Evolutionary conservation across 495 filamentous ascomycete species (phyloP).

Genomic region (Lepidopterella palustris): DNA sequence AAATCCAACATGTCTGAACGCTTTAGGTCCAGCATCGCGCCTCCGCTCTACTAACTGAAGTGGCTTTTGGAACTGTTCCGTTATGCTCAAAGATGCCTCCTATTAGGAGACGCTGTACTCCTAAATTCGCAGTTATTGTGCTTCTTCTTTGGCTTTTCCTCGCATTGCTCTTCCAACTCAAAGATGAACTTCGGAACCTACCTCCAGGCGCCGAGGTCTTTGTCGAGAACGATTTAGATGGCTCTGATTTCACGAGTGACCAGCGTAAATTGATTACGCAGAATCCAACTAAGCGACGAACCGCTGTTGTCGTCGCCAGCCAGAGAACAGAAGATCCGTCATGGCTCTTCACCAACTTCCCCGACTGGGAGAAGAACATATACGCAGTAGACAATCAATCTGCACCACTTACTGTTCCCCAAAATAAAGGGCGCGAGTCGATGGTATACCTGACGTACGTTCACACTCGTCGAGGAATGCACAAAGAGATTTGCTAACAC

Average conservation of each 20-base stretch:
- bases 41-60: too few species aligned
- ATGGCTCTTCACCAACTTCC: slow-evolving; percentile 29
- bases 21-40: too few species aligned
- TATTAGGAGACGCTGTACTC: neutral
- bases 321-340: slow-evolving; percentile 17
- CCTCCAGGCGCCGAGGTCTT: neutral
- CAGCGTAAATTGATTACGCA: neutral
- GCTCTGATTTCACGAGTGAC: neutral
- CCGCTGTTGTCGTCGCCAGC: slow-evolving; percentile 27
- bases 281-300: neutral
- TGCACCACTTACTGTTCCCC: slow-evolving; percentile 19
- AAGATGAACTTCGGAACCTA: slow-evolving; percentile 15
- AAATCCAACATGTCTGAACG: too few species aligned
- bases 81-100: neutral
- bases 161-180: slow-evolving; percentile 17
- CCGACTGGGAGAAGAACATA: slow-evolving; percentile 26
- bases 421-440: slow-evolving; percentile 29
- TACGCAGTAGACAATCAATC: slow-evolving; percentile 23
- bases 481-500: neutral
- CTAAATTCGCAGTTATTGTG: slow-evolving; percentile 4
- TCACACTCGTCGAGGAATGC: neutral
- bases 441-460: slow-evolving; percentile 29
- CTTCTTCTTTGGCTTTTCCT: slow-evolving; percentile 15
- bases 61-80: too few species aligned
- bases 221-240: neutral